Evolutionary conservation across 176 grass and related monocot genomes (phyloP), one percentile per base, ranked within the genome.

Genomic region (Poa annua): DNA sequence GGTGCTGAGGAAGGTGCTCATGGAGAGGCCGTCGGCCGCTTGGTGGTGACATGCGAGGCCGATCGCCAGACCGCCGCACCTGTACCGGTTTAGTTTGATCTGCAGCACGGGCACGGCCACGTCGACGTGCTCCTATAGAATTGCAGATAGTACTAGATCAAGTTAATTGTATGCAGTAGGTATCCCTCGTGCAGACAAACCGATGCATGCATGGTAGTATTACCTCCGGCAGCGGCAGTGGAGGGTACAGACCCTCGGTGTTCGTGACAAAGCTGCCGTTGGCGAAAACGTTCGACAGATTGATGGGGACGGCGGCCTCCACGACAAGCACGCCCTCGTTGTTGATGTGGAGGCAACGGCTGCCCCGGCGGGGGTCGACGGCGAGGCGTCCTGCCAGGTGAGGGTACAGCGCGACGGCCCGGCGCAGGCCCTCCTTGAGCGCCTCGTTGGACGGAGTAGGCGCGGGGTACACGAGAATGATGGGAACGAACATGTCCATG

Each of bases 371-470:
- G n/a, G n/a, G 4, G 60, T 60, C 66, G 10, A 9, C 22, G 33
- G 19, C 26, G 22, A 89, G 12, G 32, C 41, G 81, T 0, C 78
- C 42, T 3, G 76, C 59, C 5, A 70, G 36, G 1, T 16, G 19
- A 14, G 87, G 76, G 77, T 80, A 89, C 66, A 24, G 26, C 17
- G 34, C 7, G 6, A 89, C 14, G 8, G 77, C 57, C n/a, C 16
- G 57, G 9, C 10, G 29, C 3, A 90, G 47, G 29, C 77, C 88
- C 0, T 78, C 52, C 71, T 75, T 86, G 41, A 90, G 15, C 26
- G 79, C 71, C 64, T 76, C 35, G 78, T 86, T 82, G 60, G 88
- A 61, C 29, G 88, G 71, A 13, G 52, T 42, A 1, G 88, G 88
- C 16, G 78, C 62, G 52, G 6, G 11, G 71, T 86, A 90, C 33